These are phyloP conservation scores for Candida vaughaniae DNA, from an alignment of 805 yeast species.

Conservation along the genomic window DNA sequence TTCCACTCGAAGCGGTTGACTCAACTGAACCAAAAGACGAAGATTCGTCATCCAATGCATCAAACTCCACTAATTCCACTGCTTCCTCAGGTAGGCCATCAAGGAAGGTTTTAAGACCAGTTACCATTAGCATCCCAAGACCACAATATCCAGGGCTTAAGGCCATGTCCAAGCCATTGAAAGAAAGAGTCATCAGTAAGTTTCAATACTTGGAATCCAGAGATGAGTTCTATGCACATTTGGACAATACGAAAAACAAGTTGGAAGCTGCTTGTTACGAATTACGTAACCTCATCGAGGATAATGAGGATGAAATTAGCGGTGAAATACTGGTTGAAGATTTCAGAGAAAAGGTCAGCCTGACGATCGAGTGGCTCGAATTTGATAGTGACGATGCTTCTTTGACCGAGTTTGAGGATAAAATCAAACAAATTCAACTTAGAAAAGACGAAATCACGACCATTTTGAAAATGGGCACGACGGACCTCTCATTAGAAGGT, in stretches of 20 bases:
- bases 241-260: slow-evolving; percentile 61
- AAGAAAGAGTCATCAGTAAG: slow-evolving; percentile 44
- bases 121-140: slow-evolving; percentile 36
- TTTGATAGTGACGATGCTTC: slow-evolving; percentile 59
- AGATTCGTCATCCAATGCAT: slow-evolving; percentile 17
- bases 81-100: slow-evolving; percentile 21
- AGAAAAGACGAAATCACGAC: slow-evolving; percentile 26
- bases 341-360: slow-evolving; percentile 34
- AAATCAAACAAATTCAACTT: slow-evolving; percentile 19
- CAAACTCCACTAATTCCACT: slow-evolving; percentile 18
- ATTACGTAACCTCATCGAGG: slow-evolving; percentile 59
- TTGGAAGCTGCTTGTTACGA: slow-evolving; percentile 75
- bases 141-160: slow-evolving; percentile 44
- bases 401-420: slow-evolving; percentile 24
- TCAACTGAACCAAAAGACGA: slow-evolving; percentile 11
- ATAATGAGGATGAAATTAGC: slow-evolving; percentile 40
- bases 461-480: slow-evolving; percentile 39
- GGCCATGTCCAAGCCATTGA: slow-evolving; percentile 38
- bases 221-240: slow-evolving; percentile 53
- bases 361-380: slow-evolving; percentile 75
- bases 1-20: slow-evolving; percentile 13
- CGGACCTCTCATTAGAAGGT: slow-evolving; percentile 48
- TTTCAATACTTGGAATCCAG: slow-evolving; percentile 51
- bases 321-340: slow-evolving; percentile 25
- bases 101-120: slow-evolving; percentile 18